Base-by-base conservation (phyloP, 2,329 filamentous ascomycete genomes). In the Penicillium sp. region DNA sequence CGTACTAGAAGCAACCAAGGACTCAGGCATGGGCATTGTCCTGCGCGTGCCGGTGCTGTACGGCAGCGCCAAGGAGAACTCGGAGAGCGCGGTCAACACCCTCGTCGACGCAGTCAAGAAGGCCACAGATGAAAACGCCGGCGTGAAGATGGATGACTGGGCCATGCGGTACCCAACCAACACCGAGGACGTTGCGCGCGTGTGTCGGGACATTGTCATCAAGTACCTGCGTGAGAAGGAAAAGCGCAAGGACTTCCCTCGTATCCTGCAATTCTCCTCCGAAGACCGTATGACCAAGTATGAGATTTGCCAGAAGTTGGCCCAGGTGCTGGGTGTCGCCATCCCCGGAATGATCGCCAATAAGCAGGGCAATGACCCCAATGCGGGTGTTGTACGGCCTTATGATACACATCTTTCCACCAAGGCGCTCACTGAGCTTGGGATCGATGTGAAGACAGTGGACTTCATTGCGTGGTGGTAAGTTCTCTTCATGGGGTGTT, bases 361-460 rank as follows among this genome's bases (percentile, higher is more conserved):
- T 61, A 78, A 81, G 22, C 76, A 86, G 60, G 85, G 85, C 33
- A 85, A 86, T 65, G 84, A 87, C 56, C 81, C 83, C 6, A 82
- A 80, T 53, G 80, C 84, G 39, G 76, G 77, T 21, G 86, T 89
- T 0, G 81, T 89, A 70, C 77, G 89, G 55, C 89, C 90, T 12
- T 95, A 87, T 64, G 88, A 95, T 69, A 91, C 86, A 60, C 88
- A 95, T 68, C 73, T 96, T 40, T 89, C 87, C 61, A 95, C 86
- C 8, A 80, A 79, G 68, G 80, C 75, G 34, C 70, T 95, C 56
- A 80, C 80, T 65, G 81, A 87, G 13, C 64, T 95, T 53, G 87
- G 81, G 0, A 86, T 95, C 55, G 78, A 86, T 62, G 80, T 91
- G 49, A 74, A 78, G 40, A 88, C 87, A 0, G 78, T 83, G 61